Evolutionary conservation across 768 basidiomycete genomes (phyloP), one percentile per base, ranked within the genome.

Genomic region (Russula vinacea): DNA sequence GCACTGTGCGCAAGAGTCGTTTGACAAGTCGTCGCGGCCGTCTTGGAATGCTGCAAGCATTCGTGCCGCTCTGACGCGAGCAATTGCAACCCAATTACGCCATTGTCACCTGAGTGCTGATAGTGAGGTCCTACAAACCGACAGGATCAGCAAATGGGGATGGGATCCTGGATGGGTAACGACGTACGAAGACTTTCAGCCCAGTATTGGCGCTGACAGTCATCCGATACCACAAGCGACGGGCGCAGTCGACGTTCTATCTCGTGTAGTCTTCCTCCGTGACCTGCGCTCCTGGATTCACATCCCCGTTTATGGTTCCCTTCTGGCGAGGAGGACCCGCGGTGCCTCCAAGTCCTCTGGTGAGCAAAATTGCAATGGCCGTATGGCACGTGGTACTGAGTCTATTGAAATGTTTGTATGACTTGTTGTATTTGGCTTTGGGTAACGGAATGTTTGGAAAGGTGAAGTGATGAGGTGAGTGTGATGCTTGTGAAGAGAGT

Each of bases 171-270:
- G 9, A 35, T 33, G 35, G 59, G 19, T 11, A 3, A n/a, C 22
- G 10, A 76, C 75, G 62, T 62, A 77, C 91, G 77, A 66, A 98
- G 78, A 0, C 94, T 98, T 94, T 97, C 96, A 73, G 98, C 98
- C 83, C 97, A 94, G 79, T 98, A 98, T 72, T 94, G 76, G 71
- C 94, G 83, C 73, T 83, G 81, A 70, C 90, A 91, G 68, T 90
- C 88, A n/a, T 90, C 90, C 90, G 5, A 95, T 89, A 5, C 91
- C 88, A 69, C 94, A 98, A 0, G 91, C 89, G 72, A 98, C 3
- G 94, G 94, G 45, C 91, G 77, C 56, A 90, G 76, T 11, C 89
- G 78, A 62, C 87, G 81, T 77, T 95, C 93, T 0, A 92, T 92
- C 76, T 96, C 93, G 55, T 84, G 81, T 59, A 89, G 73, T 71